These are phyloP conservation scores for Saccharomyces hybrid DNA, from an alignment of 1,139 yeast genomes.

Conservation along the genomic window DNA sequence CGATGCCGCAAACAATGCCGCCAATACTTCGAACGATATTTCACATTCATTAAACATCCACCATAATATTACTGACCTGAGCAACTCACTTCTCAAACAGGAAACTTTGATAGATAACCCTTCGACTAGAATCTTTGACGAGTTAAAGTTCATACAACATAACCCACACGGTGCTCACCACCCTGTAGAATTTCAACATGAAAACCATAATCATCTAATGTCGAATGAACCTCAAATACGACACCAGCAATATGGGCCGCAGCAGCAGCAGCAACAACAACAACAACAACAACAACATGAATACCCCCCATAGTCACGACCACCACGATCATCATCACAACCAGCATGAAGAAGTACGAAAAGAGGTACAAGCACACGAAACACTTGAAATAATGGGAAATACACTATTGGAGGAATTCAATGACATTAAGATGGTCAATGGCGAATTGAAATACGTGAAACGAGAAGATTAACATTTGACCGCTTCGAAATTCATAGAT, in stretches of 20 bases:
- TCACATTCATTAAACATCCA: background rate
- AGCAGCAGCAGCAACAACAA: background rate
- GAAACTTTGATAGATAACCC: background rate
- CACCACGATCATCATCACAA: background rate
- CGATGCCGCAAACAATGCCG: background rate
- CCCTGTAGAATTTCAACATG: background rate
- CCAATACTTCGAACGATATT: background rate
- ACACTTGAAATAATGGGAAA: slow-evolving; percentile 13
- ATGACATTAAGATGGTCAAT: slow-evolving; percentile 6
- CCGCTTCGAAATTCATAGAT: background rate
- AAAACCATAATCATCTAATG: background rate
- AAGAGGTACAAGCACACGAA: background rate
- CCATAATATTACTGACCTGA: background rate
- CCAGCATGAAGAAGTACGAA: background rate
- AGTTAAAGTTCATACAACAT: background rate
- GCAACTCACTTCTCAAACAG: background rate
- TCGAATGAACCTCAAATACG: background rate
- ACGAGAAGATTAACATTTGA: background rate
- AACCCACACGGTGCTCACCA: background rate
- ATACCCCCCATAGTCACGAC: background rate
- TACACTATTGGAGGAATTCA: slow-evolving; percentile 6
- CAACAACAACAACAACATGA: background rate
- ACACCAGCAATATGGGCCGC: background rate
- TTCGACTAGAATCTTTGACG: background rate
- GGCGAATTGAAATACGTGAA: slow-evolving; percentile 6